phyloP scores from a whole-genome alignment of 108 stramenopile species.

The Cyclotella choctawhatcheeana region DNA sequence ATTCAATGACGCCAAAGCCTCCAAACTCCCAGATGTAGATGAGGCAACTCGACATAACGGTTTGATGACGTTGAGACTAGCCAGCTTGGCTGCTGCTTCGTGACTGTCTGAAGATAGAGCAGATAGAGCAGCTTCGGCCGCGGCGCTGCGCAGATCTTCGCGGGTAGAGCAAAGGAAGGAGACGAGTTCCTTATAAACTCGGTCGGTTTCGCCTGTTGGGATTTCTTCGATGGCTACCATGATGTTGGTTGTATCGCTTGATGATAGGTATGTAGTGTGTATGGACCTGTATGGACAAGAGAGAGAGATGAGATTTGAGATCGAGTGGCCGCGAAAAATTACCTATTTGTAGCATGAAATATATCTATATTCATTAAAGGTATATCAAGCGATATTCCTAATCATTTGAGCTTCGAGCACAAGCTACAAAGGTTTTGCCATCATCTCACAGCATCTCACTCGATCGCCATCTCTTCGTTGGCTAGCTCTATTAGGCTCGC shows the following conservation, averaged over 20 bases:
- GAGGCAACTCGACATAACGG: conserved; percentile 42
- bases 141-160: conserved; percentile 43
- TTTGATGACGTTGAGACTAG: conserved; percentile 16
- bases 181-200: conserved; percentile 37
- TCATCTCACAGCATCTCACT: too few relatives aligned
- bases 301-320: too few relatives aligned
- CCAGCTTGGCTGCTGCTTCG: conserved; percentile 21
- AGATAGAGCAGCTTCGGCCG: conserved; percentile 48
- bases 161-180: conserved; percentile 43
- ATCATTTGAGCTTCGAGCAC: too few relatives aligned
- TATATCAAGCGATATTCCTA: too few relatives aligned
- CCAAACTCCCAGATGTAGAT: conserved; percentile 10
- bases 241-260: neutral
- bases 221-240: conserved; percentile 1
- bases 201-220: conserved; percentile 14
- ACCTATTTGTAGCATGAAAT: too few relatives aligned
- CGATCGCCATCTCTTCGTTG: neutral
- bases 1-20: conserved; percentile 27
- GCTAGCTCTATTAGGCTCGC: neutral
- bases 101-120: conserved; percentile 11
- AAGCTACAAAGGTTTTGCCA: too few relatives aligned
- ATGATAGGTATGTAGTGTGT: too few relatives aligned
- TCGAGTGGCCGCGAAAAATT: too few relatives aligned
- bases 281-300: too few relatives aligned
- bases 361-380: too few relatives aligned